phyloP scores from a whole-genome alignment of 345 rosid species.

The Pistacia integerrima region DNA sequence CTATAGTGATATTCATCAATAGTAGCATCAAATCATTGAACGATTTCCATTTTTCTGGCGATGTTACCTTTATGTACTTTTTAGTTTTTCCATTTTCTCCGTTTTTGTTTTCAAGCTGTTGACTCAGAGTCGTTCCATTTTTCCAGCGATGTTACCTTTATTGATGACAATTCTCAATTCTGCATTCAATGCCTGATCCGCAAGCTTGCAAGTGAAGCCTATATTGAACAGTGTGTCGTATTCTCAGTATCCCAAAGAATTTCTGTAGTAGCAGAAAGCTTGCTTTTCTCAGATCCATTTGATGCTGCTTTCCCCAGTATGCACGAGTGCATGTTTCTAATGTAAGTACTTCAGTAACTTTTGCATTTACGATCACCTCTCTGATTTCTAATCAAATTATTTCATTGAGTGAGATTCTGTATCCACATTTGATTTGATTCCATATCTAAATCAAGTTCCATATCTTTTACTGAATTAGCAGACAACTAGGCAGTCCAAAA shows the following conservation, averaged over 20 bases:
- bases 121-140: constrained; percentile 36
- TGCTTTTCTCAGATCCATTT: constrained; percentile 81
- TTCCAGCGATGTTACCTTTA: background rate
- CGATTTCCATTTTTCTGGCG: constrained; percentile 11
- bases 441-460: too few species aligned
- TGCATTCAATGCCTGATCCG: constrained; percentile 80
- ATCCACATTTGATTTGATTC: too few species aligned
- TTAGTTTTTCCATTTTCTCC: background rate
- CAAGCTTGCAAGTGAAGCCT: constrained; percentile 67
- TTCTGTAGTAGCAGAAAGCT: constrained; percentile 56
- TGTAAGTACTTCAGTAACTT: constrained; percentile 46
- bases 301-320: constrained; percentile 63
- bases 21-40: background rate
- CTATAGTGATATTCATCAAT: background rate
- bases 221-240: constrained; percentile 69
- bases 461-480: too few species aligned
- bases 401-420: background rate
- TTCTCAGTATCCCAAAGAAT: constrained; percentile 71
- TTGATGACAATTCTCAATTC: constrained; percentile 45
- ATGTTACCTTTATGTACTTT: background rate
- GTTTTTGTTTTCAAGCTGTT: constrained; percentile 16
- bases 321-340: constrained; percentile 63
- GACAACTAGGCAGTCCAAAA: too few species aligned
- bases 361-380: constrained; percentile 4
- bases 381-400: background rate